Evolutionary conservation across 2,329 filamentous ascomycete species (phyloP).

Genomic region (Beauveria sp.): DNA sequence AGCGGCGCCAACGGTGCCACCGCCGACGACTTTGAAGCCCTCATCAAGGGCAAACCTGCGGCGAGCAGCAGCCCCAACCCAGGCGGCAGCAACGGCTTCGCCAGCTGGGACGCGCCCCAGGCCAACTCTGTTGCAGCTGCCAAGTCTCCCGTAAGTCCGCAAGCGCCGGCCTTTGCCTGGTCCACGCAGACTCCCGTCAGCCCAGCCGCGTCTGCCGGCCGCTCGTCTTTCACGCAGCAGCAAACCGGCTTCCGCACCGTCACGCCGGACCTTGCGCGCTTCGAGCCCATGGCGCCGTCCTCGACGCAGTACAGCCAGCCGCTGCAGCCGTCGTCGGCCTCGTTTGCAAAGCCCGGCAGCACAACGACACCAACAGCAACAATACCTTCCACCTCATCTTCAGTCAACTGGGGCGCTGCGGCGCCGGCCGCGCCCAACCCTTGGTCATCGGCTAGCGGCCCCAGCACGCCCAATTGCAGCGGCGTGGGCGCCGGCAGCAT

Average conservation of each 20-base stretch:
- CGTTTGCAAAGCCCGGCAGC: conserved; percentile 20
- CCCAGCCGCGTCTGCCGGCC: conserved; percentile 18
- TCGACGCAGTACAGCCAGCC: conserved; percentile 58
- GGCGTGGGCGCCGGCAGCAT: conserved; percentile 25
- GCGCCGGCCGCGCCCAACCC: conserved; percentile 34
- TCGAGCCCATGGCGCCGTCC: conserved; percentile 49
- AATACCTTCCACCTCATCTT: conserved; percentile 26
- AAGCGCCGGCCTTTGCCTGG: conserved; percentile 54
- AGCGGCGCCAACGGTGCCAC: conserved; percentile 42
- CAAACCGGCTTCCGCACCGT: conserved; percentile 43
- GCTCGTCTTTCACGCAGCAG: conserved; percentile 18
- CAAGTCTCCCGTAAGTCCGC: conserved; percentile 28
- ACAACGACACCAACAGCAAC: not conserved
- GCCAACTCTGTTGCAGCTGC: conserved; percentile 19
- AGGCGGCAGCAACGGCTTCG: conserved; percentile 34
- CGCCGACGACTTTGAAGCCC: conserved; percentile 74
- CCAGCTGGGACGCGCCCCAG: conserved; percentile 42
- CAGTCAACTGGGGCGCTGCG: conserved; percentile 42
- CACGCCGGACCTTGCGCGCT: conserved; percentile 49
- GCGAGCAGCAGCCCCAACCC: conserved; percentile 18
- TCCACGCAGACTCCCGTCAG: conserved; percentile 46
- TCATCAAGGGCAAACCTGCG: conserved; percentile 64
- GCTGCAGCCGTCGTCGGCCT: conserved; percentile 36
- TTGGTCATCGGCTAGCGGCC: conserved; percentile 36
- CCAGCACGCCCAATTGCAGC: conserved; percentile 24